These are phyloP conservation scores for Sarocladium brachiariae DNA, from an alignment of 2,329 filamentous ascomycete genomes.

Conservation along the genomic window DNA sequence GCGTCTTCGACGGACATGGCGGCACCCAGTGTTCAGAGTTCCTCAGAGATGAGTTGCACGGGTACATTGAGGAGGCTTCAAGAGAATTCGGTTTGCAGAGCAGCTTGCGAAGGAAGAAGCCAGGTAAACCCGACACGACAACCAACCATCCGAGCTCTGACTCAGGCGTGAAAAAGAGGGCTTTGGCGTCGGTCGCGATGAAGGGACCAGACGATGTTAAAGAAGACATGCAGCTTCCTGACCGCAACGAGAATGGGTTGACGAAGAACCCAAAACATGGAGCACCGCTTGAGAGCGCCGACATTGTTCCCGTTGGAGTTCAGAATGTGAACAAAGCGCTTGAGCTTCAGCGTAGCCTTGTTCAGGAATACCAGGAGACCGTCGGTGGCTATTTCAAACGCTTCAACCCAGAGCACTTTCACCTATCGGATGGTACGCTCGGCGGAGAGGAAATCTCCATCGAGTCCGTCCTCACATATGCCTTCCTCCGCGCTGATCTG, in stretches of 20 bases:
- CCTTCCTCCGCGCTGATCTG: conserved; percentile 87
- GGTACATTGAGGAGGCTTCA: conserved; percentile 80
- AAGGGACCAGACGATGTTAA: conserved; percentile 42
- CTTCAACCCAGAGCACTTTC: conserved; percentile 77
- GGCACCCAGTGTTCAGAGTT: conserved; percentile 85
- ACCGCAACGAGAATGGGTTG: conserved; percentile 22
- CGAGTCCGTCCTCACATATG: conserved; percentile 79
- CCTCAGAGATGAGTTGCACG: conserved; percentile 74
- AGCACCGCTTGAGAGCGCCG: conserved; percentile 29
- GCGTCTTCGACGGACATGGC: conserved; percentile 92
- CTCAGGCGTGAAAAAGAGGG: conserved; percentile 18
- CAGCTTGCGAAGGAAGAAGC: conserved; percentile 51
- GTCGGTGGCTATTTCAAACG: conserved; percentile 93
- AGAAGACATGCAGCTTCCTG: conserved; percentile 28
- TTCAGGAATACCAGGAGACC: conserved; percentile 71
- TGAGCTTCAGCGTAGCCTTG: conserved; percentile 62
- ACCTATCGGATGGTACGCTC: conserved; percentile 26
- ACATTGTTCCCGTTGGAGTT: conserved; percentile 41
- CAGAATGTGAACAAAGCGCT: conserved; percentile 55
- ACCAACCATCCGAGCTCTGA: conserved; percentile 16
- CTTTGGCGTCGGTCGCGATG: conserved; percentile 34
- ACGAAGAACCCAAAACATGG: conserved; percentile 29
- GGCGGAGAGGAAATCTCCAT: conserved; percentile 42
- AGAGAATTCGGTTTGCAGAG: conserved; percentile 70
- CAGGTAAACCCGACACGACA: conserved; percentile 20